Conservation (phyloP, 331 rosid species). For the Rhamnella rubrinervis region DNA sequence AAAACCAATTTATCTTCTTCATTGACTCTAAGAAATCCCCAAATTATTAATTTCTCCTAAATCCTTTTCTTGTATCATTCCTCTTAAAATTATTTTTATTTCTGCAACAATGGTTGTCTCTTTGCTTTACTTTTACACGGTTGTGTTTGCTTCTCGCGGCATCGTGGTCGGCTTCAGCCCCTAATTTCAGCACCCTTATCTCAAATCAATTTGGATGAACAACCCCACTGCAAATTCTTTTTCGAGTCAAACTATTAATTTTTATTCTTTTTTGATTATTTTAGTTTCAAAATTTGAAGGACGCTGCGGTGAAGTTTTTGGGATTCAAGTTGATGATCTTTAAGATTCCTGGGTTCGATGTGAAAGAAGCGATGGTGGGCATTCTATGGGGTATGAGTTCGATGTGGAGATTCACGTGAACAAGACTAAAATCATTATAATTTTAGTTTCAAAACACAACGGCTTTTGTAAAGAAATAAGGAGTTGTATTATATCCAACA, state of each 20-base stretch:
- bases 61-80: neutral
- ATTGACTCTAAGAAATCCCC: neutral
- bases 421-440: too few relatives aligned
- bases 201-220: constrained; percentile 62
- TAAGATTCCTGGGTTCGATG: constrained; percentile 69
- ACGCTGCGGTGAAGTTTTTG: constrained; percentile 66
- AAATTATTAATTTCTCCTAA: too few relatives aligned
- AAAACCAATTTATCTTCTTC: neutral
- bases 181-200: constrained; percentile 42
- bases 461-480: too few relatives aligned
- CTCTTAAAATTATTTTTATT: too few relatives aligned
- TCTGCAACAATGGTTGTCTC: constrained; percentile 23
- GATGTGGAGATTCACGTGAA: constrained; percentile 49
- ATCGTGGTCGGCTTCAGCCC: constrained; percentile 27
- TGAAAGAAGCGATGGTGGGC: constrained; percentile 80
- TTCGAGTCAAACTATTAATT: neutral
- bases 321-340: constrained; percentile 62
- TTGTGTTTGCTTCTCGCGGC: constrained; percentile 34
- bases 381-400: constrained; percentile 80
- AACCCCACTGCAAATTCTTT: neutral
- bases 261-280: neutral
- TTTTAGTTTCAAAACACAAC: too few relatives aligned
- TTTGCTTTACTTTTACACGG: neutral
- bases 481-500: too few relatives aligned
- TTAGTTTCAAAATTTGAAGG: constrained; percentile 71